Conservation (phyloP, 495 filamentous ascomycete genomes). For the Penicillium malachiteum region DNA sequence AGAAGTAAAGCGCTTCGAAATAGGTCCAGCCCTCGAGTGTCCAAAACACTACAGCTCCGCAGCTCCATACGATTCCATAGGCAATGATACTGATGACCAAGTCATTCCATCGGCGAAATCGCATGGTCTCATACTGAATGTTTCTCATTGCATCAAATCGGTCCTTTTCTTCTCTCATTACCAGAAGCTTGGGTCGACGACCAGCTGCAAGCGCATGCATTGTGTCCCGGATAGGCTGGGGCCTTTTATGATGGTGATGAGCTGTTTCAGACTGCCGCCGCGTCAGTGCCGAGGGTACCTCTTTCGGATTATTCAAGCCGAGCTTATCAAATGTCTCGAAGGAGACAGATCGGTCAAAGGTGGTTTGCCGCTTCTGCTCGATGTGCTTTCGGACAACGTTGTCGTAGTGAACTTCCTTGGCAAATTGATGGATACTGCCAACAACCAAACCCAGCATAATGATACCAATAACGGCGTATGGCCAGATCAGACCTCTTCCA, state of each 20-base stretch:
- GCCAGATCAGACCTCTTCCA: constrained; percentile 69
- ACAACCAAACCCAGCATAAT: constrained; percentile 86
- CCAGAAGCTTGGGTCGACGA: constrained; percentile 26
- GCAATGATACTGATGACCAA: constrained; percentile 65
- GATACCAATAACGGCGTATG: constrained; percentile 81
- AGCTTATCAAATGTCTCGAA: constrained; percentile 30
- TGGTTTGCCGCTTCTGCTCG: constrained; percentile 55
- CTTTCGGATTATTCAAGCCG: background rate
- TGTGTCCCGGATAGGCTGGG: constrained; percentile 24
- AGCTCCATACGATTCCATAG: constrained; percentile 70
- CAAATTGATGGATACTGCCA: constrained; percentile 74
- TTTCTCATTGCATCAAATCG: constrained; percentile 79
- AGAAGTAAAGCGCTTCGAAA: constrained; percentile 78
- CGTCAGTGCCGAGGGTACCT: background rate
- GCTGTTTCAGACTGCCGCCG: constrained; percentile 7
- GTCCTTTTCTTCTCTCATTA: constrained; percentile 60
- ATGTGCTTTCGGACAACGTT: constrained; percentile 67
- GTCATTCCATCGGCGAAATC: constrained; percentile 66
- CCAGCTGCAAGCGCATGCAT: constrained; percentile 19
- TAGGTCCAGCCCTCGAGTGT: constrained; percentile 58
- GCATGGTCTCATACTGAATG: constrained; percentile 64
- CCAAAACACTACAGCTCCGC: constrained; percentile 78
- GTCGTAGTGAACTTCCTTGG: constrained; percentile 59
- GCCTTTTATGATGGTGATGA: constrained; percentile 12
- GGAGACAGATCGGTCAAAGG: constrained; percentile 54